Conservation (phyloP, 257 asterid genomes). For the Nicotiana paniculata region DNA sequence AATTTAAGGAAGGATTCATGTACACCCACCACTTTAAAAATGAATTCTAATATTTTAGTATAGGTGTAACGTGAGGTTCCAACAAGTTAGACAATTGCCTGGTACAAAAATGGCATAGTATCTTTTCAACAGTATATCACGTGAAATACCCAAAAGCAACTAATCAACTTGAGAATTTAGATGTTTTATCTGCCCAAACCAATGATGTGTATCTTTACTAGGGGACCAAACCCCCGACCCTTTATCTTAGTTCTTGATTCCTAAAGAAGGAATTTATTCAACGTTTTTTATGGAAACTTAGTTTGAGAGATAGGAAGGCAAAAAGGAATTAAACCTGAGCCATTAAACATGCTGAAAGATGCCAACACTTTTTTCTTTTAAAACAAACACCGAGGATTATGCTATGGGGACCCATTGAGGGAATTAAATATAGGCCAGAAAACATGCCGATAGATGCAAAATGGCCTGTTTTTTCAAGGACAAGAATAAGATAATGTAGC, state of each 20-base stretch:
- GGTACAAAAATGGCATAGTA: not conserved
- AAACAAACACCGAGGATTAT: not conserved
- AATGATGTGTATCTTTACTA: not conserved
- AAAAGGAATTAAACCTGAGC: not conserved
- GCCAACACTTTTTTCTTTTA: not conserved
- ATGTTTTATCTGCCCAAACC: not conserved
- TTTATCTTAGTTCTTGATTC: not conserved
- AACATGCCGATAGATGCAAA: conserved; percentile 6
- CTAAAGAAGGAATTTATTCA: not conserved
- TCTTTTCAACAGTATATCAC: not conserved
- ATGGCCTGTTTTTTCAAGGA: not conserved
- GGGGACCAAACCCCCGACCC: not conserved
- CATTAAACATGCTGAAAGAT: not conserved
- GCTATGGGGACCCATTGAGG: not conserved
- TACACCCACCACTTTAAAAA: no score
- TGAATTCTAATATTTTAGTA: no score
- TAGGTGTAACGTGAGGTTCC: no score
- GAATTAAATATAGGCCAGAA: conserved; percentile 16
- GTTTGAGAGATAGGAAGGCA: not conserved
- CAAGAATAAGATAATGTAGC: conserved; percentile 2
- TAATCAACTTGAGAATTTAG: not conserved
- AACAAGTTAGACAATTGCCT: no score
- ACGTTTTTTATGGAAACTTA: not conserved
- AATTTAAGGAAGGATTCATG: no score
- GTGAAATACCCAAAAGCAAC: not conserved